Conservation (phyloP, 192 early-diverging fungal species). For the Podochytrium sp. region DNA sequence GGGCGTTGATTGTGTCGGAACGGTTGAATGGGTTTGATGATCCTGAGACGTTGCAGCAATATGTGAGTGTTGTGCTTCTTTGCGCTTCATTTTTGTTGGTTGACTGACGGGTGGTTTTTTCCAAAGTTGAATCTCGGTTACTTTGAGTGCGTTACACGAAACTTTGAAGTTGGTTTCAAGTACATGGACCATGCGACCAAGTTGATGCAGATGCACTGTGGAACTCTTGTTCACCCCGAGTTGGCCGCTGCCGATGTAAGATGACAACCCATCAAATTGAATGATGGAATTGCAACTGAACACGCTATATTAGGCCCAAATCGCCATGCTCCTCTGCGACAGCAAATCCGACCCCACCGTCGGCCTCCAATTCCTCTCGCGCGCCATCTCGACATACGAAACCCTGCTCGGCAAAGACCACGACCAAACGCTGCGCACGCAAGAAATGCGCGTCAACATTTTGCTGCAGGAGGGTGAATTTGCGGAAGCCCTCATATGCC, state of each 20-base stretch:
- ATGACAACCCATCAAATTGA: background rate
- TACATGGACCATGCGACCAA: conserved; percentile 83
- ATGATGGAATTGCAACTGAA: background rate
- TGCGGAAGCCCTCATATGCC: conserved; percentile 71
- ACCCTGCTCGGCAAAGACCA: conserved; percentile 71
- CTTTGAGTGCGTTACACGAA: conserved; percentile 84
- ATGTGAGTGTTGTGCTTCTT: conserved; percentile 55
- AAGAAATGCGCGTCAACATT: conserved; percentile 81
- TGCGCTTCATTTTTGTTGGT: background rate
- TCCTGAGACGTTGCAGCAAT: conserved; percentile 84
- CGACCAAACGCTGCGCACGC: conserved; percentile 64
- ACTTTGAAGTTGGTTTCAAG: conserved; percentile 71
- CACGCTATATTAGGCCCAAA: conserved; percentile 55
- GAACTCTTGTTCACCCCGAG: conserved; percentile 74
- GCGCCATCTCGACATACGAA: conserved; percentile 70
- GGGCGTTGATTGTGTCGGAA: conserved; percentile 85
- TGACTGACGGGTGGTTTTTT: background rate
- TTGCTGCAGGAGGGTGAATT: conserved; percentile 71
- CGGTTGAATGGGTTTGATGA: conserved; percentile 85
- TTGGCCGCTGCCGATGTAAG: conserved; percentile 80
- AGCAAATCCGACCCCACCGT: conserved; percentile 58
- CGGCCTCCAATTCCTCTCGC: conserved; percentile 72
- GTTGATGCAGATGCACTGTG: conserved; percentile 80
- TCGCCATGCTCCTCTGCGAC: conserved; percentile 74
- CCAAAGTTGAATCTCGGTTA: conserved; percentile 81